phyloP scores from a whole-genome alignment of 2,329 filamentous ascomycete genomes.

The Aspergillus piperis region DNA sequence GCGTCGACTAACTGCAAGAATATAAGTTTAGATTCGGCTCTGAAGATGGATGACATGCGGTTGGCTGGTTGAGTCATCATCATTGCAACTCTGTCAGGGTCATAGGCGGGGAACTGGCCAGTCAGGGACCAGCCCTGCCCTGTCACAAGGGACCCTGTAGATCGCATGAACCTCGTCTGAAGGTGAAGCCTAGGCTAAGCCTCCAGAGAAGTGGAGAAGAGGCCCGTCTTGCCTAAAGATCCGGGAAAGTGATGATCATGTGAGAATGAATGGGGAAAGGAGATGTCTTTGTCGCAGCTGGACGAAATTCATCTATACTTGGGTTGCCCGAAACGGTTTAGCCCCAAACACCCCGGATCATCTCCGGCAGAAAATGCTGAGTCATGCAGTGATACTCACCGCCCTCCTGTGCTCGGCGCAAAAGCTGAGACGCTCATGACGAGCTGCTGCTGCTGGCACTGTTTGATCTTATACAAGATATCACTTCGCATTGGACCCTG shows the following conservation, averaged over 20 bases:
- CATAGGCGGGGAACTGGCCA: not conserved
- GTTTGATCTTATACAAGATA: not conserved
- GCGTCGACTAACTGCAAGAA: not conserved
- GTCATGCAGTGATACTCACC: not conserved
- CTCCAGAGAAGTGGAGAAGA: not conserved
- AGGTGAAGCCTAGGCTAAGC: not conserved
- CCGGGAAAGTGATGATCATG: not conserved
- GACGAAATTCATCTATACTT: not conserved
- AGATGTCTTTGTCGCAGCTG: not conserved
- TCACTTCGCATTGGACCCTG: not conserved
- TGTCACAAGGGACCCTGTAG: not conserved
- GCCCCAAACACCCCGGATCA: not conserved
- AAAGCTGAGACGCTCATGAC: not conserved
- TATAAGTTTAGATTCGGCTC: not conserved
- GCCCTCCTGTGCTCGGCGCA: not conserved
- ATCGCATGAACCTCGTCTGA: not conserved
- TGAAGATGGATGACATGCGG: not conserved
- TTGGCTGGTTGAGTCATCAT: slow-evolving; percentile 1
- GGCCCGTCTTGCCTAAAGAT: not conserved
- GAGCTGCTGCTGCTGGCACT: not conserved
- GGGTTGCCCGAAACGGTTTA: not conserved
- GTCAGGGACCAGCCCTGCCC: not conserved
- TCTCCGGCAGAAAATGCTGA: not conserved
- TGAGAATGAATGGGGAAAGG: not conserved
- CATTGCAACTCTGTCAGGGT: not conserved